A percentile compares a stretch with the other conserved stretches of the same genome.
phyloP scores from a whole-genome alignment of 1,139 yeast genomes.

The Sugiyamaella paludigena region DNA sequence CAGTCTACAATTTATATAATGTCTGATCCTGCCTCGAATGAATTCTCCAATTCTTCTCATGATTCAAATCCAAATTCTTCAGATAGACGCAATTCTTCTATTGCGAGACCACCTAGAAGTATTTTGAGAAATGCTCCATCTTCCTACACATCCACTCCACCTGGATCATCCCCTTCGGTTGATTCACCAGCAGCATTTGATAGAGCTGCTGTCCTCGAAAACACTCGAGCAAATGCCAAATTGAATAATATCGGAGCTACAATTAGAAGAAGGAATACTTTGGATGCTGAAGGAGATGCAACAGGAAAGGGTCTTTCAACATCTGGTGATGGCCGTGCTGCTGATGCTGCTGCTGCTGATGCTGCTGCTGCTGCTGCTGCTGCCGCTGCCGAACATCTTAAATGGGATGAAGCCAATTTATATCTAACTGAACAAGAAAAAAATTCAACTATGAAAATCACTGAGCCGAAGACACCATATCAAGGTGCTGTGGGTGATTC shows the following conservation, averaged over 20 bases:
- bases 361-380: neutral
- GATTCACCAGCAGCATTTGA: conserved; percentile 32
- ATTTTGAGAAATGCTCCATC: conserved; percentile 42
- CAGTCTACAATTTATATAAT: too few species aligned
- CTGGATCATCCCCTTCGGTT: neutral
- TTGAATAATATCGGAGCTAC: conserved; percentile 34
- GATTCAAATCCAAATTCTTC: too few species aligned
- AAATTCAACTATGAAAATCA: conserved; percentile 76
- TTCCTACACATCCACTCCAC: conserved; percentile 24
- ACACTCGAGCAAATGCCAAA: conserved; percentile 46
- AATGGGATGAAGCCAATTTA: conserved; percentile 74
- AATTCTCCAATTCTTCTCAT: too few species aligned
- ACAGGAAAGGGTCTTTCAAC: neutral
- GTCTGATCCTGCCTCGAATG: too few species aligned
- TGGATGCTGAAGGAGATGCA: conserved; percentile 6
- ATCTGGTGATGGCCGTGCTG: neutral
- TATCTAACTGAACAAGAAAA: conserved; percentile 67
- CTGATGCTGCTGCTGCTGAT: conserved; percentile 8
- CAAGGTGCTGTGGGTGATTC: conserved; percentile 89
- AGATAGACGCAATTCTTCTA: too few species aligned
- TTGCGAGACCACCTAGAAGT: conserved; percentile 24
- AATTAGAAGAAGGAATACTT: conserved; percentile 9
- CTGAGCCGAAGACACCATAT: conserved; percentile 96
- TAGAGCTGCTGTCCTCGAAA: conserved; percentile 46
- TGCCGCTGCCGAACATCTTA: conserved; percentile 41